Base-by-base conservation (phyloP, 768 basidiomycete species). In the Kwoniella mangroviensis region DNA sequence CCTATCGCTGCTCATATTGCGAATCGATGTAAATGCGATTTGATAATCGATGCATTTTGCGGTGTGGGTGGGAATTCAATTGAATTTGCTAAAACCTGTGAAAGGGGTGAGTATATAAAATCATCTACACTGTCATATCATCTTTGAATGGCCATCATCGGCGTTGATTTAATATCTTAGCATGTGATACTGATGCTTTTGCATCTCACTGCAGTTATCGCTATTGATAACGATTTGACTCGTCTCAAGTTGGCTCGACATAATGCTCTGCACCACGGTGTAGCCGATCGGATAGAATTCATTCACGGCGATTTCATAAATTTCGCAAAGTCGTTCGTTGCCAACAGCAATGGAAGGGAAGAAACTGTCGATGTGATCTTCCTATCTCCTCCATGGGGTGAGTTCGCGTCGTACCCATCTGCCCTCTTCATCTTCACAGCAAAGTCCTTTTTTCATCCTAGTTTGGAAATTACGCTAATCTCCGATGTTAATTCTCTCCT, bases 31-130 rank as follows among this genome's bases (percentile, higher is more conserved):
- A 63, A 73, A 63, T 84, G 75, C 42, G 80, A 75, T 57, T 71
- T 75, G 22, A 70, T 80, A 1, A 54, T 76, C 3, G 97, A 98
- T 79, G 93, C 94, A 0, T 99, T 98, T 81, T 98, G 95, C 78
- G 97, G 97, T 0, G 95, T 98, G 0, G 97, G 97, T 28, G 97
- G 96, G 17, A 99, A 99, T 78, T 89, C 96, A 0, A 98, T 99
- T 67, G 93, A 94, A 3, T 98, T 99, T 83, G 97, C 97, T 2
- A 89, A 91, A 81, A 97, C 94, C 2, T 99, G 97, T 84, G 92
- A 96, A 81, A 85, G 92, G 83, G 96, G 96, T 97, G 77, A 69
- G 90, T 82, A 19, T 45, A 24, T 7, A 6, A 28, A 54, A 34
- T 26, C 42, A 58, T 34, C 7, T 26, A 1, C 22, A 7, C 64